phyloP scores from a whole-genome alignment of 345 rosid genomes.

The Hibiscus mutabilis region DNA sequence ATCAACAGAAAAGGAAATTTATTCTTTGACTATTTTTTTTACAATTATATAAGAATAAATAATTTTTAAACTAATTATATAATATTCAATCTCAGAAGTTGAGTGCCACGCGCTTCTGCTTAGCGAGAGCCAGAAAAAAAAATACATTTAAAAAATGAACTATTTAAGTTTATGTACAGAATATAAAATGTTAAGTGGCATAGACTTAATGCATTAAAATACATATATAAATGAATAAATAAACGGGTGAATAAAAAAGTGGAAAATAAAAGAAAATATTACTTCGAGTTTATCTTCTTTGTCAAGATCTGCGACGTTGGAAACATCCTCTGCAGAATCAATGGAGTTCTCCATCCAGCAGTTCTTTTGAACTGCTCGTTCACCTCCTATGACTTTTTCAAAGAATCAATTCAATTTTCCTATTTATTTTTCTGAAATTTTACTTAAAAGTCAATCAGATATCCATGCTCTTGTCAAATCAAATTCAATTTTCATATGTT shows the following conservation, averaged over 20 bases:
- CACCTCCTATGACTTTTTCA: slow-evolving; percentile 37
- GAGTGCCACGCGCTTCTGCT: no score
- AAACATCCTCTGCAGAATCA: slow-evolving; percentile 64
- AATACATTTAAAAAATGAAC: no score
- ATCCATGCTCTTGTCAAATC: background rate
- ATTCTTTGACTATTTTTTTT: no score
- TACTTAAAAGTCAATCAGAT: background rate
- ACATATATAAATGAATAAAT: background rate
- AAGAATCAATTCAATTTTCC: background rate
- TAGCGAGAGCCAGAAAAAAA: no score
- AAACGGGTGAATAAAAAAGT: background rate
- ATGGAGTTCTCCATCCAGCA: slow-evolving; percentile 81
- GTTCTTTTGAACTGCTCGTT: slow-evolving; percentile 67
- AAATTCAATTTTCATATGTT: background rate
- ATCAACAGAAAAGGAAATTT: background rate
- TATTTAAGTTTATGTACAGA: no score
- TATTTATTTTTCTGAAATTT: background rate
- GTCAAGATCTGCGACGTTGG: slow-evolving; percentile 78
- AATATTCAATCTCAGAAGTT: no score
- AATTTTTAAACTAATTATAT: no score
- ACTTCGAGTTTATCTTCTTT: slow-evolving; percentile 98
- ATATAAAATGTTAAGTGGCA: background rate
- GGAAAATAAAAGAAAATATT: background rate
- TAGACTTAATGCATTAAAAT: background rate
- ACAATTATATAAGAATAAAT: no score